Conservation (phyloP, 805 yeast species). For the Metschnikowia dekortorum region DNA sequence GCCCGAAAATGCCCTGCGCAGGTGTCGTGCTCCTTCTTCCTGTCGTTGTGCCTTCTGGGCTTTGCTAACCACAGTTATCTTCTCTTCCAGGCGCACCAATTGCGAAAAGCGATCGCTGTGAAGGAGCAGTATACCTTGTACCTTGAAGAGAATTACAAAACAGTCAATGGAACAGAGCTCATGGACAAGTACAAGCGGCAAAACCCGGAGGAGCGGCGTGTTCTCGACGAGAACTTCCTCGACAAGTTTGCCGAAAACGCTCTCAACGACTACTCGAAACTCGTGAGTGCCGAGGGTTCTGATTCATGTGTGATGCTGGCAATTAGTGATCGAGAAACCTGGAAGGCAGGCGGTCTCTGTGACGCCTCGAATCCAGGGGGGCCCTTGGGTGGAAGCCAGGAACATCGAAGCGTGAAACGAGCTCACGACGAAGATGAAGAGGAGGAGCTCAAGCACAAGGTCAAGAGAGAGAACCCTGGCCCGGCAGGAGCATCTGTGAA, state of each 20-base stretch:
- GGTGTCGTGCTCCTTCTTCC: slow-evolving; percentile 15
- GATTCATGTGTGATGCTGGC: background rate
- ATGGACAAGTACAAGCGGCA: slow-evolving; percentile 24
- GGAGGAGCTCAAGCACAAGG: background rate
- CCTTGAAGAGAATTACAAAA: slow-evolving; percentile 31
- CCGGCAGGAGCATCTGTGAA: background rate
- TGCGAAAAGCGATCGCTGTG: slow-evolving; percentile 19
- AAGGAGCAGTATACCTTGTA: slow-evolving; percentile 33
- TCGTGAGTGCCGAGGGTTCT: background rate
- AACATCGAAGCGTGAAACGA: background rate
- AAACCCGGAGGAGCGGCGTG: slow-evolving; percentile 6
- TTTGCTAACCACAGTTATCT: slow-evolving; percentile 20
- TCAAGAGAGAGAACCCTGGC: background rate
- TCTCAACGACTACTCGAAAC: background rate
- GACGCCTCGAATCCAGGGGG: background rate
- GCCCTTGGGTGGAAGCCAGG: background rate
- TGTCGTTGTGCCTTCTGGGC: slow-evolving; percentile 20
- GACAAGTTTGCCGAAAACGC: background rate
- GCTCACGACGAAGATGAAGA: slow-evolving; percentile 1
- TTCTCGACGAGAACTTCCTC: background rate
- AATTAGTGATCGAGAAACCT: slow-evolving; percentile 2
- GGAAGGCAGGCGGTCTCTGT: background rate
- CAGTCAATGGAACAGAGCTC: slow-evolving; percentile 32
- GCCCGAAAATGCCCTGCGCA: slow-evolving; percentile 8
- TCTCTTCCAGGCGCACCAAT: slow-evolving; percentile 14